phyloP scores from a whole-genome alignment of 2,329 filamentous ascomycete genomes.

The Ophiocordyceps robertsii region DNA sequence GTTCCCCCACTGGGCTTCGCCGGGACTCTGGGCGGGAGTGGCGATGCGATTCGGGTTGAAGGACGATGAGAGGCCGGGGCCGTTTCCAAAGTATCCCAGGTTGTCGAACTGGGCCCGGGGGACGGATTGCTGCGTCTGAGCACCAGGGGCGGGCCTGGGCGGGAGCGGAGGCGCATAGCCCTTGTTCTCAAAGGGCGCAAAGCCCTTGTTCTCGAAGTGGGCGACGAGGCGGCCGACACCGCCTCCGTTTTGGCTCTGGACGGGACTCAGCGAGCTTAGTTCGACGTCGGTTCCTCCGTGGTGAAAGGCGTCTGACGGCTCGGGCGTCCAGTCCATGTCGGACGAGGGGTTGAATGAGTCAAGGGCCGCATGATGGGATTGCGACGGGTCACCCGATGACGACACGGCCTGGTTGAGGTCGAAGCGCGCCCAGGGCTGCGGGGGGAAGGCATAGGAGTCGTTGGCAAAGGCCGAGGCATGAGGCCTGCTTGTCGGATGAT shows the following conservation, averaged over 20 bases:
- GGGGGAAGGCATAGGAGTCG: conserved; percentile 16
- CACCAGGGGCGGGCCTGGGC: conserved; percentile 17
- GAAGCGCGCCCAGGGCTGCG: conserved; percentile 19
- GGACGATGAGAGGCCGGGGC: neutral
- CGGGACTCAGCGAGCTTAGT: conserved; percentile 11
- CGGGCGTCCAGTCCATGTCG: conserved; percentile 25
- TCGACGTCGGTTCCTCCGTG: conserved; percentile 12
- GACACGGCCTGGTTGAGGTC: conserved; percentile 12
- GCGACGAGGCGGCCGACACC: conserved; percentile 23
- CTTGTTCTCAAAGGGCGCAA: conserved; percentile 21
- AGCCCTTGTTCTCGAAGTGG: conserved; percentile 25
- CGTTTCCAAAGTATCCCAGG: conserved; percentile 2
- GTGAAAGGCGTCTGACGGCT: conserved; percentile 14
- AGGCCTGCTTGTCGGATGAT: conserved; percentile 18
- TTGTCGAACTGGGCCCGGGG: conserved; percentile 4
- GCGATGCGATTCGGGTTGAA: conserved; percentile 14
- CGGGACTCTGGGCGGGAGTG: conserved; percentile 18
- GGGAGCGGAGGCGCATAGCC: conserved; percentile 21
- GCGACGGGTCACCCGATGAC: conserved; percentile 9
- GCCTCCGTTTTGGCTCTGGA: conserved; percentile 7
- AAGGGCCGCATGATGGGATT: conserved; percentile 11
- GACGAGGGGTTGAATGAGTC: conserved; percentile 14
- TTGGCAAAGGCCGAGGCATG: conserved; percentile 15
- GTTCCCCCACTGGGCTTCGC: conserved; percentile 18
- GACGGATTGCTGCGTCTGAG: conserved; percentile 11